Evolutionary conservation across 495 filamentous ascomycete genomes (phyloP), one percentile per base, ranked within the genome.

Genomic region (Geopyxis carbonaria): DNA sequence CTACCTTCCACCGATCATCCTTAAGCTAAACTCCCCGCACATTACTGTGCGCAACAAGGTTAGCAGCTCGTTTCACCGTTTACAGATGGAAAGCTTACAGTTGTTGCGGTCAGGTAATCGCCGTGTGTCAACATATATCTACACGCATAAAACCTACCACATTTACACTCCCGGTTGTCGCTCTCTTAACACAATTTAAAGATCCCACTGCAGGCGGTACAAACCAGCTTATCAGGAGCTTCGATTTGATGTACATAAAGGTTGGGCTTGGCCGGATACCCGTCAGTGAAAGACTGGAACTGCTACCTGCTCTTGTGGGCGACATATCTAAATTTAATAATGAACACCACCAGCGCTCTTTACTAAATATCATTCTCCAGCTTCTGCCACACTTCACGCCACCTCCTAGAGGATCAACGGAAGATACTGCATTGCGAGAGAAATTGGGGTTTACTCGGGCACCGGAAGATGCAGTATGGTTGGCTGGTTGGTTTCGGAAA

Each of bases 131-230:
- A 48, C 80, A 89, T 66, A 65, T 84, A 59, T 87, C 78, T 51
- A 72, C 70, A 21, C 67, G 81, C 37, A 70, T 81, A 22, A 72
- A 74, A 56, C 42, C 39, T 8, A 28, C 41, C 11, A 46, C 34
- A 19, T 34, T 57, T 7, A 34, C 47, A 7, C 67, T 97, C 7
- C 89, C 89, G 8, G 86, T 97, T 19, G 67, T 71, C 6, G 72
- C 75, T 13, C 66, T 97, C 18, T 57, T 94, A 42, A 79, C 79
- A 46, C 89, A 94, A 54, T 94, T 87, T 66, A 94, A 93, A 52
- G 76, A 77, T 16, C 68, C 62, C 8, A 55, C 64, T 5, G 65
- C 65, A n/a, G 53, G 53, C 6, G 52, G 52, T 20, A 45, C 64
- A 29, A 63, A 67, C 30, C 65, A 78, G 2, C 67, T 93, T 5